Evolutionary conservation across 192 early-diverging fungal species (phyloP).

Genomic region (Dissophora globulifera): DNA sequence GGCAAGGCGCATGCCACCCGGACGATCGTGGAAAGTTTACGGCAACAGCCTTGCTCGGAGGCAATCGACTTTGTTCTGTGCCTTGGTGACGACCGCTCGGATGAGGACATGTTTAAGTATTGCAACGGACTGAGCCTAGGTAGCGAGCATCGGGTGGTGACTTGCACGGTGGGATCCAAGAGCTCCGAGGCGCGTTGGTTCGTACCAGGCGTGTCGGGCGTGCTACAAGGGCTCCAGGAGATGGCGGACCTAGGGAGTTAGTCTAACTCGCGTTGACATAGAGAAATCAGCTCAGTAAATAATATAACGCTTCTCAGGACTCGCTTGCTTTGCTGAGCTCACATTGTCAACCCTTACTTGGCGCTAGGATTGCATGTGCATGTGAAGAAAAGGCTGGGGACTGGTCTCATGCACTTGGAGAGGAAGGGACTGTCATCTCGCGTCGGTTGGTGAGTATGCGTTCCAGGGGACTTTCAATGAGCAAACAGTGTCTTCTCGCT

Average conservation of each 20-base stretch:
- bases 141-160: conserved; percentile 47
- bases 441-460: no score
- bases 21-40: conserved; percentile 69
- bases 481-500: no score
- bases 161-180: conserved; percentile 66
- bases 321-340: no score
- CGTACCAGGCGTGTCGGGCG: conserved; percentile 56
- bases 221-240: conserved; percentile 25
- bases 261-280: no score
- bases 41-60: conserved; percentile 20
- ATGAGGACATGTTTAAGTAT: conserved; percentile 86
- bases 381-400: no score
- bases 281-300: no score
- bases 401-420: no score
- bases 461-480: no score
- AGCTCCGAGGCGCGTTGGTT: conserved; percentile 66
- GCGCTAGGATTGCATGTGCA: no score
- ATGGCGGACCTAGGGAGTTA: conserved; percentile 9
- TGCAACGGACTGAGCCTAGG: conserved; percentile 59
- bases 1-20: conserved; percentile 71
- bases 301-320: no score
- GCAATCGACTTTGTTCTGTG: conserved; percentile 72
- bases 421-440: no score
- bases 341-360: no score
- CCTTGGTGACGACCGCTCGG: conserved; percentile 81